phyloP scores from a whole-genome alignment of 768 basidiomycete species.

The Podaxis mareebaensis region DNA sequence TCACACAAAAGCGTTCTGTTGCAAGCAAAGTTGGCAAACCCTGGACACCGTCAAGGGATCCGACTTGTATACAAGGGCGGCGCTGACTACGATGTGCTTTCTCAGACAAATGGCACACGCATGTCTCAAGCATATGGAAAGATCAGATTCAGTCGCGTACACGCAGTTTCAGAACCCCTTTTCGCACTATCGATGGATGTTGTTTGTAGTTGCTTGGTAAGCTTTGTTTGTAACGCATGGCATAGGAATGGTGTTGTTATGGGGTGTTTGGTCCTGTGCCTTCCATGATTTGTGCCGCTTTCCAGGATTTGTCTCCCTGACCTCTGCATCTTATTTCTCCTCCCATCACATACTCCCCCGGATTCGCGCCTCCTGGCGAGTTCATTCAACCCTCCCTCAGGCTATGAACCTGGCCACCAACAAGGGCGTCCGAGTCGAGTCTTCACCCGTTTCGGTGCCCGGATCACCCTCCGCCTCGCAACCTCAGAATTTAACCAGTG shows the following conservation, averaged over 20 bases:
- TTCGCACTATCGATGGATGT: not conserved
- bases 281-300: slow-evolving; percentile 34
- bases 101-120: not conserved
- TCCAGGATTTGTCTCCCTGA: slow-evolving; percentile 31
- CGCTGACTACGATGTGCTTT: not conserved
- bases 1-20: not conserved
- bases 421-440: slow-evolving; percentile 18
- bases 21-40: not conserved
- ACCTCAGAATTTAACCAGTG: slow-evolving; percentile 2
- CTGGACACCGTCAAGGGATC: not conserved
- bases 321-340: slow-evolving; percentile 24
- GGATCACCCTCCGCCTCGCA: slow-evolving; percentile 6
- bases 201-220: slow-evolving; percentile 19
- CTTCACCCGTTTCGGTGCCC: slow-evolving; percentile 21
- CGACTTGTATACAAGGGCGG: not conserved
- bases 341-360: slow-evolving; percentile 24
- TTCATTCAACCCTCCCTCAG: slow-evolving; percentile 14
- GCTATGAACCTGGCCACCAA: slow-evolving; percentile 14
- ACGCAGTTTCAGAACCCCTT: slow-evolving; percentile 2
- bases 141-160: not conserved
- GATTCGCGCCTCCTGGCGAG: slow-evolving; percentile 31
- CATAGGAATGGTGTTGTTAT: slow-evolving; percentile 42
- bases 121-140: not conserved
- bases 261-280: slow-evolving; percentile 32
- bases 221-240: slow-evolving; percentile 40